phyloP scores from a whole-genome alignment of 2,329 filamentous ascomycete species.

The Botrytis squamosa region DNA sequence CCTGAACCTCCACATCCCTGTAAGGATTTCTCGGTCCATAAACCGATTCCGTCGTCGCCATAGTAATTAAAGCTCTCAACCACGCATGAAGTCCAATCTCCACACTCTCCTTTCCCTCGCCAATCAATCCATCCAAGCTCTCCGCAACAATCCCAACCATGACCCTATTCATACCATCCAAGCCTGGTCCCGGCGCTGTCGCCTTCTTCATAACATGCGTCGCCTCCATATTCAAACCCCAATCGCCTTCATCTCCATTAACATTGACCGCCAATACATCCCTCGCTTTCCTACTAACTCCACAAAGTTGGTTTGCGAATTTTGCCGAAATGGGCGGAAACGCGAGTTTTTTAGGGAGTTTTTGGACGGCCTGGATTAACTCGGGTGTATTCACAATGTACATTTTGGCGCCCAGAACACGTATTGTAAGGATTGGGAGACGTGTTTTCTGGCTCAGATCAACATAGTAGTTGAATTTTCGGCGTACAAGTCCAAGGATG shows the following conservation, averaged over 20 bases:
- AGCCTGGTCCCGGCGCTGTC: not conserved
- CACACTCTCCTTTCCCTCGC: not conserved
- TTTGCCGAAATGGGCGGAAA: conserved; percentile 43
- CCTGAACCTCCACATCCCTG: not conserved
- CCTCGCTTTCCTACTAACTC: conserved; percentile 35
- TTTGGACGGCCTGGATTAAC: conserved; percentile 43
- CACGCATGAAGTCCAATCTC: not conserved
- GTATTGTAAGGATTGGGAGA: conserved; percentile 44
- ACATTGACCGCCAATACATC: conserved; percentile 38
- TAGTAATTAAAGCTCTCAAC: not conserved
- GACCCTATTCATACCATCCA: conserved; percentile 14
- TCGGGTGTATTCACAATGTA: conserved; percentile 44
- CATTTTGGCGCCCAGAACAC: conserved; percentile 44
- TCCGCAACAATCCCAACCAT: conserved; percentile 9
- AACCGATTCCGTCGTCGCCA: conserved; percentile 12
- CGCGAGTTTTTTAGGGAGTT: conserved; percentile 40
- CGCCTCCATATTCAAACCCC: conserved; percentile 17
- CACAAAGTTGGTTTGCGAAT: conserved; percentile 16
- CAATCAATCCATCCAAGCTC: conserved; percentile 1
- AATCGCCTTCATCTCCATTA: conserved; percentile 40
- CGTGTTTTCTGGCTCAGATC: conserved; percentile 22
- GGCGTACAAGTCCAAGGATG: conserved; percentile 13
- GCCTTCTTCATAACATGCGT: not conserved
- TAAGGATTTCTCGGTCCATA: conserved; percentile 22
- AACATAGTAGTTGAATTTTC: conserved; percentile 24